Evolutionary conservation across 495 filamentous ascomycete genomes (phyloP), one percentile per base, ranked within the genome.

Genomic region (Jackrogersella minutella): DNA sequence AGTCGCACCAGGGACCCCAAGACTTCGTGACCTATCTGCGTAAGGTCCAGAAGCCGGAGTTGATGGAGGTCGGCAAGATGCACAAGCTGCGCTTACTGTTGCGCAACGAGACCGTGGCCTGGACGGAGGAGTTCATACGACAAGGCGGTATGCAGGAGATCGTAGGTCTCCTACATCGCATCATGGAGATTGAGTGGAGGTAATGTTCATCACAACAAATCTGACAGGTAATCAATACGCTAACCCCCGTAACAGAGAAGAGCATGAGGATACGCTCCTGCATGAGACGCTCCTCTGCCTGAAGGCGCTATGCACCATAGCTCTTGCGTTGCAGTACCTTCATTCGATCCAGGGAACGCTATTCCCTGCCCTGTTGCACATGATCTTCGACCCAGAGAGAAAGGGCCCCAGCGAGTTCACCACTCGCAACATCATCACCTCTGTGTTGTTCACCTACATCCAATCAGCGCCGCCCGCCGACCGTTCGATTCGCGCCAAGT

Each of bases 361-460:
- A 4, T 98, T 99, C 75, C 94, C 95, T 13, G 90, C 90, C 3
- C 80, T 99, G 50, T 77, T 98, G 50, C 85, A 84, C 56, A 93
- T 97, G 87, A 80, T 99, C 30, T 99, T 97, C 69, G 94, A 97
- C 72, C 91, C 96, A 24, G 94, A 99, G 70, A 95, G 91, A 79
- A 98, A 98, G 75, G 95, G 95, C 0, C 95, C 95, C 0, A 93
- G 89, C 81, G 95, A 99, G 73, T 99, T 96, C 77, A 93, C 91
- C 5, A 98, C 95, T 21, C 87, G 95, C 33, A 86, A 85, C 44
- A 90, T 99, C 66, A 90, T 98, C 74, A 90, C 93, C 36, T 91
- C 87, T 21, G 82, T 98, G 8, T 74, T 99, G 2, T 92, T 94
- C 73, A 93, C 91, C 2, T 92, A 96, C 74, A 87, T 97, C 34